Evolutionary conservation across 1,284 basidiomycete genomes (phyloP), one percentile per base, ranked within the genome.

Genomic region (Heterobasidion occidentale): DNA sequence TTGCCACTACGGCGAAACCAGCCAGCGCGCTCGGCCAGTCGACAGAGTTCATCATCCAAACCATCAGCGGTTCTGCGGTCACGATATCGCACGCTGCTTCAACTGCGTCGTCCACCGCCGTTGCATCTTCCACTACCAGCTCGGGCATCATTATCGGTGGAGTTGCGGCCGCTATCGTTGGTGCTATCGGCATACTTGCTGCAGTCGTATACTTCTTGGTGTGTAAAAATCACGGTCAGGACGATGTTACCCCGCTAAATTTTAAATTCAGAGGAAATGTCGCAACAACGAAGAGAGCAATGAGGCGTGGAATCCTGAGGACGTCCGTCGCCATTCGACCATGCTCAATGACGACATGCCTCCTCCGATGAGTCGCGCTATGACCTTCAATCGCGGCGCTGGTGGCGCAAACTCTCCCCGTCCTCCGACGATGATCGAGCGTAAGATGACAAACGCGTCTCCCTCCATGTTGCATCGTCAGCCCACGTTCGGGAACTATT

Each of bases 321-420:
- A 74, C 3, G 85, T 86, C 74, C 77, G 78, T 56, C 75, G 76
- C 57, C 81, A 84, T 56, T 86, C 84, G 12, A 77, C 77, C n/a
- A 65, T 81, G 17, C 67, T 86, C 14, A 68, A 79, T 7, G 73
- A 80, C 53, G 83, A 84, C 34, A 34, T 44, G 1, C 17, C 34
- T 17, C 50, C 52, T 11, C 19, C 54, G 4, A 27, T 27, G 15
- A 42, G 56, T 17, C n/a, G 52, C n/a, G 17, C 52, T 12, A 7
- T 45, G 36, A 51, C 53, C 19, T 56, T 46, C 45, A 46, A 46
- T 9, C 48, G 36, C 9, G 70, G 73, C 8, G 50, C 38, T n/a
- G 38, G 38, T 11, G 38, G 38, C n/a, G n/a, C 38, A 71, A 51
- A 65, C 62, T 77, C 76, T 57, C 77, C 77, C 46, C 74, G 77